Evolutionary conservation across 306 rosid species (phyloP).

Genomic region (Pterocarpus macrocarpus): DNA sequence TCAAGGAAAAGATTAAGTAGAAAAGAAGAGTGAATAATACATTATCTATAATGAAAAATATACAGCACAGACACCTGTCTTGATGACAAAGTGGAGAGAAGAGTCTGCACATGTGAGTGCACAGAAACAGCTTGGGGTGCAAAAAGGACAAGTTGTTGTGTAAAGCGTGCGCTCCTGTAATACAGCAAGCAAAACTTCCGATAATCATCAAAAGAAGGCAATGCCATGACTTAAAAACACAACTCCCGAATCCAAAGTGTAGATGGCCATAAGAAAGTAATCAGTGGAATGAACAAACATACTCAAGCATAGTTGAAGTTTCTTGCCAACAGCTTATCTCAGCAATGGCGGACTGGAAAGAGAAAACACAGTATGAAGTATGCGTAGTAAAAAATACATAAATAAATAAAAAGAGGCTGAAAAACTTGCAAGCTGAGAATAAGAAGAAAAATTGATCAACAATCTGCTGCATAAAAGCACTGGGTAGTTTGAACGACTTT

Average conservation of each 20-base stretch:
- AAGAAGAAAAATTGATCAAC: background rate
- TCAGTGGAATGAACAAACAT: conserved; percentile 48
- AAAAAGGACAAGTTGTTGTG: conserved; percentile 97
- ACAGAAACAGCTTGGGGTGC: conserved; percentile 99
- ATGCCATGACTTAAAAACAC: conserved; percentile 15
- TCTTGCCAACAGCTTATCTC: conserved; percentile 96
- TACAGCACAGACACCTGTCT: conserved; percentile 67
- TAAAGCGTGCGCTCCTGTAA: conserved; percentile 93
- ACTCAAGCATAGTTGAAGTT: conserved; percentile 96
- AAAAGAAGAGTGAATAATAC: background rate
- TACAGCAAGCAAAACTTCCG: conserved; percentile 27
- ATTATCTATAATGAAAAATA: conserved; percentile 33
- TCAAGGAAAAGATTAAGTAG: conserved; percentile 19
- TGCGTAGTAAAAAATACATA: background rate
- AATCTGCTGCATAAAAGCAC: background rate
- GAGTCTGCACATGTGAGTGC: conserved; percentile 71
- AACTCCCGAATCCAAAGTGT: conserved; percentile 11
- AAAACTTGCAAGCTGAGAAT: background rate
- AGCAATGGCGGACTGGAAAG: conserved; percentile 84
- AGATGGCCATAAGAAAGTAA: conserved; percentile 33
- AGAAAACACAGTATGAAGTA: conserved; percentile 35
- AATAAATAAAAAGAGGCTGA: background rate
- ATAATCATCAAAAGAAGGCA: conserved; percentile 29
- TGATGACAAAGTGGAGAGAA: conserved; percentile 60
- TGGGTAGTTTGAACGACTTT: conserved; percentile 6